A percentile compares a stretch with the other conserved stretches of the same genome.
Evolutionary conservation across 306 rosid genomes (phyloP).

Genomic region (Vicia faba): DNA sequence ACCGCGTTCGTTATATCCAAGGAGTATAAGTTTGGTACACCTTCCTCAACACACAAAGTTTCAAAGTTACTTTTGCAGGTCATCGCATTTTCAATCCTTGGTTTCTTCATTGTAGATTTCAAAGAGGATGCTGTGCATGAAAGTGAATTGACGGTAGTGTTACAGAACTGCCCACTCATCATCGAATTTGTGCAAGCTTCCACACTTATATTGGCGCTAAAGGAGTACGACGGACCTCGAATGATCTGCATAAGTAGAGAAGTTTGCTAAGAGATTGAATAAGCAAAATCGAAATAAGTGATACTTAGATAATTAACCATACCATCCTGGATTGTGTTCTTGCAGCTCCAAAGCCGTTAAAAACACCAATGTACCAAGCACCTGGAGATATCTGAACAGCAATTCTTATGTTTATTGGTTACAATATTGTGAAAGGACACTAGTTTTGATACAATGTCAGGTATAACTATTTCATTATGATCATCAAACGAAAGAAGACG

Average conservation of each 20-base stretch:
- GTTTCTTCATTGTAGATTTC: constrained; percentile 41
- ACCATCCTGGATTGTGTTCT: constrained; percentile 97
- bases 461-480: constrained; percentile 10
- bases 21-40: constrained; percentile 53
- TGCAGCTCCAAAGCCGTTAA: constrained; percentile 86
- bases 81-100: constrained; percentile 43
- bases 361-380: constrained; percentile 90
- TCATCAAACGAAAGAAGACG: constrained; percentile 27
- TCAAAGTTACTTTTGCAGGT: constrained; percentile 61
- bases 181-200: constrained; percentile 76
- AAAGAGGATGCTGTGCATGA: constrained; percentile 58
- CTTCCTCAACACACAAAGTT: constrained; percentile 62
- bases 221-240: constrained; percentile 68
- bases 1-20: constrained; percentile 65
- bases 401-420: constrained; percentile 34
- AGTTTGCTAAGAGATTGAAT: constrained; percentile 18
- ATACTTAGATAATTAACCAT: constrained; percentile 34
- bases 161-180: constrained; percentile 77
- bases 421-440: constrained; percentile 1
- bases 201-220: constrained; percentile 77
- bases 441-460: constrained; percentile 13
- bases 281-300: constrained; percentile 9
- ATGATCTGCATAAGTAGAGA: constrained; percentile 59
- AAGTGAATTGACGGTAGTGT: constrained; percentile 76
- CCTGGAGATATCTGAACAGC: constrained; percentile 89